A percentile compares a stretch with the other conserved stretches of the same genome.
Evolutionary conservation across 495 filamentous ascomycete genomes (phyloP).

Genomic region (Aspergillus diversus): DNA sequence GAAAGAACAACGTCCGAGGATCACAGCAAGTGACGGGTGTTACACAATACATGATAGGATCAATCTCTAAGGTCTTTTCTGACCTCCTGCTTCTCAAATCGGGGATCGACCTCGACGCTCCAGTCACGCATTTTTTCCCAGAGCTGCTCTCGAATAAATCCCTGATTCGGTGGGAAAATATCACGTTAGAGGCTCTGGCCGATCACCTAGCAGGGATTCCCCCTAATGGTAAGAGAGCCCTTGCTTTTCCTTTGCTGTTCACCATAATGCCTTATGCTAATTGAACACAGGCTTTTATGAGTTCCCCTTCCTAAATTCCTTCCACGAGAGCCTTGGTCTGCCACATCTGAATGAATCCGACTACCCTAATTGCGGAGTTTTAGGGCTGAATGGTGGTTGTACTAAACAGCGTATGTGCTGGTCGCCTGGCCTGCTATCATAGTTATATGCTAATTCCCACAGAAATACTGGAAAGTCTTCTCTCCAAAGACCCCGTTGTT

Average conservation of each 20-base stretch:
- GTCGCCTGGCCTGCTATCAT: background rate
- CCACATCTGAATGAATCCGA: conserved; percentile 17
- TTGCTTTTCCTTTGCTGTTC: background rate
- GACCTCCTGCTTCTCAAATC: conserved; percentile 25
- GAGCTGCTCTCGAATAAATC: conserved; percentile 4
- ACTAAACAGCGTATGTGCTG: conserved; percentile 16
- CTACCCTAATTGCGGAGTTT: conserved; percentile 22
- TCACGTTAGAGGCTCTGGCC: conserved; percentile 19
- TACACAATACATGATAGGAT: conserved; percentile 26
- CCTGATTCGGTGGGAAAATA: conserved; percentile 20
- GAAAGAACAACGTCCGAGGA: conserved; percentile 13
- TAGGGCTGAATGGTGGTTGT: conserved; percentile 15
- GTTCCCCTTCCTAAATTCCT: conserved; percentile 18
- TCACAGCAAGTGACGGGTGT: conserved; percentile 3
- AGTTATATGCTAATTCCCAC: background rate
- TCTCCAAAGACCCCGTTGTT: conserved; percentile 17
- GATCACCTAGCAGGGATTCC: conserved; percentile 24
- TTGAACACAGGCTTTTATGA: conserved; percentile 13
- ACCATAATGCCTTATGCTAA: background rate
- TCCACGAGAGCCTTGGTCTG: conserved; percentile 19
- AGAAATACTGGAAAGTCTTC: conserved; percentile 22
- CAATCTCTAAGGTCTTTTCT: conserved; percentile 24
- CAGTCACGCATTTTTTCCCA: conserved; percentile 23
- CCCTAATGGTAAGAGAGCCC: conserved; percentile 16
- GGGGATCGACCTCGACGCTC: conserved; percentile 16